Percentiles rank a stretch among this genome's conserved stretches.
These are phyloP conservation scores for Westerdykella sp. DNA, from an alignment of 2,329 filamentous ascomycete genomes.

Conservation along the genomic window DNA sequence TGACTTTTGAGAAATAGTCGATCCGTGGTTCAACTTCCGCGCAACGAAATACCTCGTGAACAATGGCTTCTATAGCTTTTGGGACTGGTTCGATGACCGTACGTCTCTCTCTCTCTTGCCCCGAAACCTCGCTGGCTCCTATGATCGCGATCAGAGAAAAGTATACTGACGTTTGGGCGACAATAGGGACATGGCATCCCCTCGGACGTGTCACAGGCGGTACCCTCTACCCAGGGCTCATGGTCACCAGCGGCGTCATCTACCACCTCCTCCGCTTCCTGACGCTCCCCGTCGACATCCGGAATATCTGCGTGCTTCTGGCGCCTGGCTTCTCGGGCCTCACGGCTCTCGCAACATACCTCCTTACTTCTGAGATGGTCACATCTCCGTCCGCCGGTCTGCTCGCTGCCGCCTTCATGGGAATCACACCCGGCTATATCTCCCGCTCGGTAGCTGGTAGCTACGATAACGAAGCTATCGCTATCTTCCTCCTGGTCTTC, in stretches of 20 bases:
- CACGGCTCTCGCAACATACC: slow-evolving; percentile 87
- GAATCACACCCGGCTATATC: slow-evolving; percentile 95
- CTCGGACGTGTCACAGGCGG: slow-evolving; percentile 96
- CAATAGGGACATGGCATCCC: slow-evolving; percentile 86
- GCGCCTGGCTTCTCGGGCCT: slow-evolving; percentile 91
- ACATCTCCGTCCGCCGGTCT: slow-evolving; percentile 91
- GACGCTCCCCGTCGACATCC: slow-evolving; percentile 90
- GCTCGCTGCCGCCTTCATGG: slow-evolving; percentile 92
- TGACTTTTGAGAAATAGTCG: slow-evolving; percentile 56
- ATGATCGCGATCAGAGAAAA: not conserved
- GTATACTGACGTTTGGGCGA: slow-evolving; percentile 1
- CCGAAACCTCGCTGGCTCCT: not conserved
- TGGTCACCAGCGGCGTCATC: slow-evolving; percentile 97
- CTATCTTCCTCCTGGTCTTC: slow-evolving; percentile 96
- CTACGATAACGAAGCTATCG: slow-evolving; percentile 99
- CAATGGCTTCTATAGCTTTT: slow-evolving; percentile 97
- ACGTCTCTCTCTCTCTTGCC: slow-evolving; percentile 27
- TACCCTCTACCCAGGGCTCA: slow-evolving; percentile 95
- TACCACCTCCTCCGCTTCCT: slow-evolving; percentile 88
- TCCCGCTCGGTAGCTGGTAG: slow-evolving; percentile 95
- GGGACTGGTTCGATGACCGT: slow-evolving; percentile 99
- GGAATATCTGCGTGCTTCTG: slow-evolving; percentile 96
- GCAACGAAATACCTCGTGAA: slow-evolving; percentile 96
- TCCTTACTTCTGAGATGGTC: slow-evolving; percentile 95
- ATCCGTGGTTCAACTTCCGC: slow-evolving; percentile 99